Evolutionary conservation across 345 rosid genomes (phyloP), one percentile per base, ranked within the genome.

Genomic region (Citrus glauca): DNA sequence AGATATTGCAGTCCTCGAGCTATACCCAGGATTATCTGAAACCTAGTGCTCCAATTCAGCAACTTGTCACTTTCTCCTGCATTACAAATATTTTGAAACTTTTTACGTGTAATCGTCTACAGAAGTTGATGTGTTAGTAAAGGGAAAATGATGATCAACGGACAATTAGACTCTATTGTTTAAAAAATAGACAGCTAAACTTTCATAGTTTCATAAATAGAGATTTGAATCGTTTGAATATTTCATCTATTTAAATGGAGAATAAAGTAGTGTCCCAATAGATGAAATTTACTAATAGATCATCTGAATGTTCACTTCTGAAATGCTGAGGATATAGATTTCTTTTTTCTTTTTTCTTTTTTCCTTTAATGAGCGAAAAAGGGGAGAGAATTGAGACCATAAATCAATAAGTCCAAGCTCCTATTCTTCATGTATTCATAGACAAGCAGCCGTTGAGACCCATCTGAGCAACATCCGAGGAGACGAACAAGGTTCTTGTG

Each of bases 401-500:
- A 84, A 60, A 91, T 38, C n/a, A 86, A 82, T 79, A 80, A 85
- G 78, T 91, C 95, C 84, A 89, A 79, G 90, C 93, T 89, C 73
- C 86, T 77, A 73, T 91, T 89, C 83, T 89, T 85, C 90, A 89
- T 81, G 80, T 82, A 89, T 72, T 91, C 95, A 64, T 91, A 91
- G 6, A 91, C 93, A 24, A 91, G 91, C 2, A 91, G 28, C 7
- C 95, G 79, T 42, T 91, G 95, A 33, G 86, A 64, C 9, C 93
- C 95, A 72, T 86, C 90, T 0, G 90, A 79, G 83, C 95, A 91
- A 74, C 91, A 88, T 5, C 95, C 95, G 0, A 91, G 78, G 72
- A 91, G 92, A 22, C 87, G 87, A 74, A 91, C 95, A 53, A 91
- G 82, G 78, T 91, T 91, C 84, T 87, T 91, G 82, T 88, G 95